Conservation (phyloP, 2,329 filamentous ascomycete genomes). For the Pyricularia pennisetigena region DNA sequence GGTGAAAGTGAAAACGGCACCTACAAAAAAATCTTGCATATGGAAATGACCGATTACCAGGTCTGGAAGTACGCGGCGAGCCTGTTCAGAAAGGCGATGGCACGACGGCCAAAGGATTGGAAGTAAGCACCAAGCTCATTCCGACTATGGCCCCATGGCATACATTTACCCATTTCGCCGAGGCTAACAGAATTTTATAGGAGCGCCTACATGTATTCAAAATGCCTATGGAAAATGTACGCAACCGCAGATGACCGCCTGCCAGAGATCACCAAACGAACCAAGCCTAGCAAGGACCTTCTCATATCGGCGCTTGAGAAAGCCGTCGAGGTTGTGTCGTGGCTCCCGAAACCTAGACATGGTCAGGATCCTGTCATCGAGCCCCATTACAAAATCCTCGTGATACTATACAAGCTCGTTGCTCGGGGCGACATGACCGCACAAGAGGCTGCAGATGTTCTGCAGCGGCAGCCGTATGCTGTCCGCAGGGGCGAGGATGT, state of each 20-base stretch:
- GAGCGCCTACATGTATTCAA: conserved; percentile 50
- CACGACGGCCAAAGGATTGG: conserved; percentile 44
- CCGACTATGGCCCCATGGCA: neutral
- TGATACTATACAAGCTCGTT: conserved; percentile 74
- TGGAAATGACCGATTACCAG: conserved; percentile 48
- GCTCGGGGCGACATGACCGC: conserved; percentile 35
- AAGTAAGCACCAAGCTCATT: conserved; percentile 28
- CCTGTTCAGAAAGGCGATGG: conserved; percentile 46
- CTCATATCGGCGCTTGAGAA: conserved; percentile 41
- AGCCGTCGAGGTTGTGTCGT: conserved; percentile 38
- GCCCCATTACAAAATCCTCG: conserved; percentile 85
- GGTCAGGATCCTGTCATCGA: conserved; percentile 72
- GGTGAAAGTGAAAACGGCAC: conserved; percentile 26
- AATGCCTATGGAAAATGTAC: conserved; percentile 57
- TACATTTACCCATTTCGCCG: neutral
- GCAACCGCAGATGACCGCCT: conserved; percentile 34
- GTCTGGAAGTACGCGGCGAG: conserved; percentile 51
- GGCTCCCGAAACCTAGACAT: conserved; percentile 42
- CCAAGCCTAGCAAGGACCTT: conserved; percentile 26
- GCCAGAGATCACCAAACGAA: conserved; percentile 29
- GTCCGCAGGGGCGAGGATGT: conserved; percentile 36
- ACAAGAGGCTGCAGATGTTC: conserved; percentile 39
- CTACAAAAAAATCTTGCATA: conserved; percentile 40
- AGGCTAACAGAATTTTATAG: conserved; percentile 20
- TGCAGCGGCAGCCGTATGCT: conserved; percentile 47